phyloP scores from a whole-genome alignment of 2,329 filamentous ascomycete species.

The Fusarium pininemorale region DNA sequence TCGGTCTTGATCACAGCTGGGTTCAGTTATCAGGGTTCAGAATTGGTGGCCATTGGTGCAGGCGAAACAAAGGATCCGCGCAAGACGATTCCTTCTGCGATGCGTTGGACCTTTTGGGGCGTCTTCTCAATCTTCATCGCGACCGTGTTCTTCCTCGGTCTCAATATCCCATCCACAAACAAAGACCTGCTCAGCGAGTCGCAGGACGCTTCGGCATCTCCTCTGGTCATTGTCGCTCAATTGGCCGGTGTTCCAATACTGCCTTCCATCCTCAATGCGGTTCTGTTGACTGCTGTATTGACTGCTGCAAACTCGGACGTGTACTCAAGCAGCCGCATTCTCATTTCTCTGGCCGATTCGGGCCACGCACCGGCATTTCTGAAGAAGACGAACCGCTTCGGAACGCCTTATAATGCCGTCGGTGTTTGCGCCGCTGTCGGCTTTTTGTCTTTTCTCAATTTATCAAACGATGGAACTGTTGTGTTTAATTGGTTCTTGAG shows the following conservation, averaged over 20 bases:
- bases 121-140: conserved; percentile 23
- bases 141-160: conserved; percentile 11
- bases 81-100: conserved; percentile 45
- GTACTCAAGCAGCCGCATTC: conserved; percentile 73
- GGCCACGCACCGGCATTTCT: conserved; percentile 72
- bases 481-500: conserved; percentile 79
- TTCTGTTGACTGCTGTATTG: conserved; percentile 72
- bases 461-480: conserved; percentile 66
- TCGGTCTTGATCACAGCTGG: conserved; percentile 65
- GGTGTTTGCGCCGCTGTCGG: conserved; percentile 66
- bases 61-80: conserved; percentile 48
- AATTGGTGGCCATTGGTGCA: conserved; percentile 43
- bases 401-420: conserved; percentile 66
- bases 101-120: conserved; percentile 43
- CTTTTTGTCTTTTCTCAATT: conserved; percentile 75
- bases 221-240: conserved; percentile 74
- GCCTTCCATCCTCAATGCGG: conserved; percentile 73
- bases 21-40: conserved; percentile 46
- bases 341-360: conserved; percentile 73
- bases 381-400: conserved; percentile 65
- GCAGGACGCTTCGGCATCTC: conserved; percentile 62
- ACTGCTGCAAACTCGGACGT: conserved; percentile 69
- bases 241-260: conserved; percentile 69
- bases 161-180: conserved; percentile 47
- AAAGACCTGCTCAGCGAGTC: conserved; percentile 62